Base-by-base conservation (phyloP, 1,284 basidiomycete genomes). In the Lentinus polychrous region DNA sequence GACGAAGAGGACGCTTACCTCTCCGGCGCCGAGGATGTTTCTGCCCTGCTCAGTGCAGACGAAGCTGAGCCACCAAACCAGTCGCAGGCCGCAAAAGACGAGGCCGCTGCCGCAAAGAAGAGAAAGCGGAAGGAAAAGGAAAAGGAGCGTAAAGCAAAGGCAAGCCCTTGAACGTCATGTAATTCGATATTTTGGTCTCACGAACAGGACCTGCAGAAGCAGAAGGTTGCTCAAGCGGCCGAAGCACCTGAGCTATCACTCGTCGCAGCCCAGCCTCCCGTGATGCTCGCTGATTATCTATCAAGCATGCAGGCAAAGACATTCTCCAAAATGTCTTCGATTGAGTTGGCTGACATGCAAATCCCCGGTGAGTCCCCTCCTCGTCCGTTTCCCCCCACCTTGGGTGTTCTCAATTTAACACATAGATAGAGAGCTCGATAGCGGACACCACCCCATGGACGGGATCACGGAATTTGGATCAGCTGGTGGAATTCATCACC, bases 381-480 rank as follows among this genome's bases (percentile, higher is more conserved):
- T n/a, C n/a, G n/a, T 39, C 10, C 38, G n/a, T 17, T n/a, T n/a
- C 42, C 33, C 10, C 50, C n/a, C 20, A 27, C 45, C 50, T 51
- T 55, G 54, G 54, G 50, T 49, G 46, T 63, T 68, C 66, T 72
- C 62, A 72, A 66, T 68, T 75, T 74, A 69, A 74, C 70, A 55
- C 54, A 50, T 61, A 77, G 76, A 68, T 68, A 90, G 88, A 78
- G 65, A 72, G 70, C 49, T 74, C 79, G 49, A 82, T 92, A 61
- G 72, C 71, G 57, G 86, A 91, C 65, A 89, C 88, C 51, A 82
- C 78, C 17, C 57, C 67, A 66, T 88, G 87, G 79, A 79, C 72
- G 61, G 76, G 73, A 46, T 75, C 79, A 52, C 76, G 90, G 61
- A 80, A 79, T 43, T 70, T 87, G 57, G 82, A 86, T 57, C 71